These are phyloP conservation scores for Phaffomyces antillensis DNA, from an alignment of 805 yeast species.

Conservation along the genomic window DNA sequence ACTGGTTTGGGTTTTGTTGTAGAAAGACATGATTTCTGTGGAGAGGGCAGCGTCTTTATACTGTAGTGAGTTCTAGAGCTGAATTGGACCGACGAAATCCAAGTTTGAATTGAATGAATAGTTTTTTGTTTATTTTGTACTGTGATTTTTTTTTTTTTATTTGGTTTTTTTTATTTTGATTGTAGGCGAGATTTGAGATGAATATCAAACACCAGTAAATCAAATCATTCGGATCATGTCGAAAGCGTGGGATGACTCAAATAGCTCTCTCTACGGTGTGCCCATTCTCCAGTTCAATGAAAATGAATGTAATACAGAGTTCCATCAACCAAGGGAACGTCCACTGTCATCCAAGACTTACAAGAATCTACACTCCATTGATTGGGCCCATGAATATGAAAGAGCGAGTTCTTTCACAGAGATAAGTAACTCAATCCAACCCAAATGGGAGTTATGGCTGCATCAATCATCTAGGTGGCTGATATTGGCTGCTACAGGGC, in stretches of 20 bases:
- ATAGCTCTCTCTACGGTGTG: slow-evolving; percentile 4
- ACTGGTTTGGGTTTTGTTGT: slow-evolving; percentile 23
- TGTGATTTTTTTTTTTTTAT: neutral
- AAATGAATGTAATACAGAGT: neutral
- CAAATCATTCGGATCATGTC: no score
- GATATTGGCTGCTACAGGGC: slow-evolving; percentile 37
- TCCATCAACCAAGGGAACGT: slow-evolving; percentile 2
- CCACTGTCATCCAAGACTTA: slow-evolving; percentile 20
- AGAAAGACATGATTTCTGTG: slow-evolving; percentile 30
- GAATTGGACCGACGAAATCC: neutral
- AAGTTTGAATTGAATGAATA: no score
- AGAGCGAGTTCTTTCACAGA: slow-evolving; percentile 1
- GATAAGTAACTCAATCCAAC: neutral
- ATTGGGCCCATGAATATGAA: slow-evolving; percentile 44
- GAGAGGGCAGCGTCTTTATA: no score
- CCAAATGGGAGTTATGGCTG: slow-evolving; percentile 3
- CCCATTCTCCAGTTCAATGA: slow-evolving; percentile 11
- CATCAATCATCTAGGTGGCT: slow-evolving; percentile 34
- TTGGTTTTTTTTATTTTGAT: neutral
- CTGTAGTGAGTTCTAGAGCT: neutral
- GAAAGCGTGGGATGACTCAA: neutral
- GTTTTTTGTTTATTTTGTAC: neutral
- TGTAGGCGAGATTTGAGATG: no score
- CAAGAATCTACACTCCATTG: slow-evolving; percentile 38
- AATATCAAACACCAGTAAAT: no score